Evolutionary conservation across 345 rosid species (phyloP).

Genomic region (Eutrema heterophyllum): DNA sequence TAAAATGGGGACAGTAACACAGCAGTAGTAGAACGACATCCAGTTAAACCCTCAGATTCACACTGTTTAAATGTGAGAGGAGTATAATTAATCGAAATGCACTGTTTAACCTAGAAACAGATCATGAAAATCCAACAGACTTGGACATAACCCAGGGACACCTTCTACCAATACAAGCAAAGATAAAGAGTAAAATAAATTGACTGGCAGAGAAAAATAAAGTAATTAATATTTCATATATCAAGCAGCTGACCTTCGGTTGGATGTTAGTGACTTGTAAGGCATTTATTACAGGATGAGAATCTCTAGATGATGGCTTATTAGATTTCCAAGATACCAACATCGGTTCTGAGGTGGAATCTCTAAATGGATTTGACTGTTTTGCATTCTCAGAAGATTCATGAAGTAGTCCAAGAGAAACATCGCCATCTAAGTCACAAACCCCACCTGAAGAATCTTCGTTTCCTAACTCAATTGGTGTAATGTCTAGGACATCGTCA

Average conservation of each 20-base stretch:
- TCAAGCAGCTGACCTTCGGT: conserved; percentile 50
- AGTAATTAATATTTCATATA: neutral
- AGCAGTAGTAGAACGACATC: neutral
- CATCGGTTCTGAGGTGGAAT: conserved; percentile 31
- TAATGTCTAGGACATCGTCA: conserved; percentile 38
- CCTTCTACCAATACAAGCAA: conserved; percentile 7
- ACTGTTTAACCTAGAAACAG: neutral
- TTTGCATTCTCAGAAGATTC: conserved; percentile 16
- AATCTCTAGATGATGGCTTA: conserved; percentile 21
- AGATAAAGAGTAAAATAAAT: neutral
- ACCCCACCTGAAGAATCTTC: conserved; percentile 31
- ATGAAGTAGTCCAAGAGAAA: conserved; percentile 16
- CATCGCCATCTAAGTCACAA: conserved; percentile 12
- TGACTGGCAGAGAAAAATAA: neutral
- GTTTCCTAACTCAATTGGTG: conserved; percentile 35
- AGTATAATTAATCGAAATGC: conserved; percentile 4
- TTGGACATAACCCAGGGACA: neutral
- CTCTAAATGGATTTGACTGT: conserved; percentile 19
- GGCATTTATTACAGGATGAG: conserved; percentile 30
- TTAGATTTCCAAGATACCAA: conserved; percentile 26
- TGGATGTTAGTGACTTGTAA: conserved; percentile 30
- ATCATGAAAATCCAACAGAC: neutral
- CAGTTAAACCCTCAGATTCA: neutral
- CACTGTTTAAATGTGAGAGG: conserved; percentile 1
- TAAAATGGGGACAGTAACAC: neutral